These are phyloP conservation scores for Ballota nigra DNA, from an alignment of 257 asterid genomes.

Conservation along the genomic window DNA sequence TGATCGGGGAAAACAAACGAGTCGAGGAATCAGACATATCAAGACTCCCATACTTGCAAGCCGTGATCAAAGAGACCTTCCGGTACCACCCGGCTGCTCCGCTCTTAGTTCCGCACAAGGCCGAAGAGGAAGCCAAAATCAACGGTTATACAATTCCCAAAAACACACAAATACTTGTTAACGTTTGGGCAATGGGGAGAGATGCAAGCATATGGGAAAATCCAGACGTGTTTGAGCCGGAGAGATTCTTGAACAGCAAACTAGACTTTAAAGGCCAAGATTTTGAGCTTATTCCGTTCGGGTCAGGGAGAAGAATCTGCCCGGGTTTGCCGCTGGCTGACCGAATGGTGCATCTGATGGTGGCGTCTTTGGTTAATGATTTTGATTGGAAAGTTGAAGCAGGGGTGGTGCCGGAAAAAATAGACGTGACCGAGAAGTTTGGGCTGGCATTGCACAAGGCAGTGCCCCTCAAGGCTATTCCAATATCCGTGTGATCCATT, in stretches of 20 bases:
- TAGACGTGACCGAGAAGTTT: neutral
- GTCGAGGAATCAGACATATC: neutral
- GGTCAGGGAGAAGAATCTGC: neutral
- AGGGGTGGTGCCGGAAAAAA: neutral
- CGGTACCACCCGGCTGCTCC: neutral
- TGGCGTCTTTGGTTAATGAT: neutral
- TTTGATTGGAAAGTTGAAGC: conserved; percentile 6
- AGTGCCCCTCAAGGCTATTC: neutral
- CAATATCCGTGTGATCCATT: neutral
- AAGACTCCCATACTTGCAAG: neutral
- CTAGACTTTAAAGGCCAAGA: neutral
- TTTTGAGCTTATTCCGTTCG: neutral
- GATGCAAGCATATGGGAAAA: too few relatives aligned
- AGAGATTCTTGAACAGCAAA: too few relatives aligned
- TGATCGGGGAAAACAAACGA: neutral
- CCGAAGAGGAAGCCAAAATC: neutral
- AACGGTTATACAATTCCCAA: neutral
- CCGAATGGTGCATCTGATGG: neutral
- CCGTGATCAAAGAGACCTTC: conserved; percentile 1
- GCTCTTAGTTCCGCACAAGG: neutral
- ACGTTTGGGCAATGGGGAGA: too few relatives aligned
- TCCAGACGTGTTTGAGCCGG: too few relatives aligned
- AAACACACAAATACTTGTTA: too few relatives aligned
- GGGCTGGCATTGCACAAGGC: conserved; percentile 5
- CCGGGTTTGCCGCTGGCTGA: neutral